A percentile compares a stretch with the other conserved stretches of the same genome.
phyloP scores from a whole-genome alignment of 176 grass and related monocot genomes.

The Carex parvula region DNA sequence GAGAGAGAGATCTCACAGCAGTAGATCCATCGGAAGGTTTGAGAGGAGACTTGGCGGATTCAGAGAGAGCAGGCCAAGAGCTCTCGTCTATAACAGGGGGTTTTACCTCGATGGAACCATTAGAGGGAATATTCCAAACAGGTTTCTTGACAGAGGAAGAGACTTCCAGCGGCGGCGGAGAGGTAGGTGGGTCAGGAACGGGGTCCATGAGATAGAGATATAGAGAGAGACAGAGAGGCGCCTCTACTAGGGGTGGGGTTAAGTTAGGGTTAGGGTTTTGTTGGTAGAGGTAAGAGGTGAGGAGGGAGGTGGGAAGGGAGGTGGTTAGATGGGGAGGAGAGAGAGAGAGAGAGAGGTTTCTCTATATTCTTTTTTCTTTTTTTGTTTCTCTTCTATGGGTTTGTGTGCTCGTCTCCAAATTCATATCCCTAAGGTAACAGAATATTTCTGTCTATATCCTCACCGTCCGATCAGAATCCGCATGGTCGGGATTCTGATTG shows the following conservation, averaged over 20 bases:
- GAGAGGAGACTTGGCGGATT: constrained; percentile 23
- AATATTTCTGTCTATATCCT: too few relatives aligned
- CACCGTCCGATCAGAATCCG: too few relatives aligned
- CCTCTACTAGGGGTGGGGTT: background rate
- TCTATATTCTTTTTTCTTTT: constrained; percentile 19
- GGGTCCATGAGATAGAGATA: background rate
- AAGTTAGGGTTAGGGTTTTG: constrained; percentile 32
- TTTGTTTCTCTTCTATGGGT: background rate
- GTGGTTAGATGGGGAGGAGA: constrained; percentile 20
- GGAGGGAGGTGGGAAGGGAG: constrained; percentile 7
- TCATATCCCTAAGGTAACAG: too few relatives aligned
- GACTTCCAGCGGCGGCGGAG: constrained; percentile 12
- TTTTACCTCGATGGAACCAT: constrained; percentile 1
- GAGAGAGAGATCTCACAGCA: constrained; percentile 21
- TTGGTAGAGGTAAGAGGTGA: constrained; percentile 4
- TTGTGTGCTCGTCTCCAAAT: background rate
- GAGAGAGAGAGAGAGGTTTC: constrained; percentile 11
- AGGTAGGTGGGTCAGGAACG: constrained; percentile 12
- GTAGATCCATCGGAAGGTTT: constrained; percentile 28
- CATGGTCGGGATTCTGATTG: too few relatives aligned
- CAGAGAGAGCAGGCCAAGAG: constrained; percentile 25
- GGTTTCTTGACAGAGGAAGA: constrained; percentile 20
- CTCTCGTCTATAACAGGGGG: constrained; percentile 20
- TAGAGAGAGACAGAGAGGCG: background rate
- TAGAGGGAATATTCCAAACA: constrained; percentile 23